Conservation (phyloP, 192 early-diverging fungal species). For the Lunasporangiospora selenospora region DNA sequence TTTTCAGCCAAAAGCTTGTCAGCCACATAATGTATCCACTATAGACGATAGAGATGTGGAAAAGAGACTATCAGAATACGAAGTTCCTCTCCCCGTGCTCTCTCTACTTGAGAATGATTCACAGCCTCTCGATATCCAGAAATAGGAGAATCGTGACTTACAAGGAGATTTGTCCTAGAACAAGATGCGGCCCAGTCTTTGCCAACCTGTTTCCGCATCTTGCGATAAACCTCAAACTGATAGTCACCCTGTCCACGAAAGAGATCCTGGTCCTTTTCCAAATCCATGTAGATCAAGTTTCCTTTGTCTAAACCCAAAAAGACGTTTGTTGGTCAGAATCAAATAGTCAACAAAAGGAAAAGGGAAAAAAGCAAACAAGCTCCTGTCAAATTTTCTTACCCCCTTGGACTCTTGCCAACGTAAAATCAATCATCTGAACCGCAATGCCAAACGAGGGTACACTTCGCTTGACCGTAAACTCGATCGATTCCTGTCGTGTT, state of each 20-base stretch:
- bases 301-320: slow-evolving; percentile 3
- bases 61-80: background rate
- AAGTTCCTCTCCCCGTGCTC: background rate
- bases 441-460: slow-evolving; percentile 67
- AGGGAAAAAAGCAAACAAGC: background rate
- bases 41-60: background rate
- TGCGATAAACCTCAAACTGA: slow-evolving; percentile 77
- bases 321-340: background rate
- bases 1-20: slow-evolving; percentile 53
- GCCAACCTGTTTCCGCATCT: slow-evolving; percentile 60
- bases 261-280: slow-evolving; percentile 36
- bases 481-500: slow-evolving; percentile 3
- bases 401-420: slow-evolving; percentile 65
- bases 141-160: slow-evolving; percentile 27
- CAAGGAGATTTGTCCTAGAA: slow-evolving; percentile 57
- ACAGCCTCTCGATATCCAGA: no score
- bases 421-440: slow-evolving; percentile 79
- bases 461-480: slow-evolving; percentile 4
- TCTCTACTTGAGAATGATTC: background rate
- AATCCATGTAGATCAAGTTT: slow-evolving; percentile 37
- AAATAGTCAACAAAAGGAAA: background rate
- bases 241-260: slow-evolving; percentile 61
- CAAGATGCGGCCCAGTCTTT: slow-evolving; percentile 54
- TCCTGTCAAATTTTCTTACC: slow-evolving; percentile 11
- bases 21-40: slow-evolving; percentile 59